Evolutionary conservation across 176 grass and related monocot species (phyloP), one percentile per base, ranked within the genome.

Genomic region (Lolium multiflorum): DNA sequence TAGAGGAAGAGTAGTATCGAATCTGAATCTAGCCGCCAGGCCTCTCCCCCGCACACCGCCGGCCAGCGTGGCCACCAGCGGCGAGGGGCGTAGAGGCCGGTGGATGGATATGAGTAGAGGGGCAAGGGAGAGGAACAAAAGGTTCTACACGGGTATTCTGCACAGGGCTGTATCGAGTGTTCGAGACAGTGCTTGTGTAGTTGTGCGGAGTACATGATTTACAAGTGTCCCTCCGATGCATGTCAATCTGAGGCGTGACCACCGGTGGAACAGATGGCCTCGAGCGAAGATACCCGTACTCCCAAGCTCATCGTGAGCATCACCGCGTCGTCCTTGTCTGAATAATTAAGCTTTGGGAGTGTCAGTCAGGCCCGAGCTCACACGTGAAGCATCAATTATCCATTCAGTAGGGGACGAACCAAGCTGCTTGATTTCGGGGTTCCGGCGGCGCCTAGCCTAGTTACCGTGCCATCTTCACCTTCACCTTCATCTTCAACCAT

Each of bases 351-450:
- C 20, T 15, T 70, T 47, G 62, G 70, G 22, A 64, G 46, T 24
- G 47, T 56, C 52, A 65, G 70, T 8, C 48, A 52, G 46, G 84
- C 16, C 60, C 79, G 37, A 74, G 65, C 55, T 69, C 59, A 8
- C 71, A 69, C 71, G 79, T 82, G 85, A 87, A 48, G 12, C 72
- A 47, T 49, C 71, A 68, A 68, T 44, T 16, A 31, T 86, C 74
- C 74, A 18, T n/a, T 46, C 64, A 61, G 31, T 11, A 76, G 72
- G 24, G 47, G 72, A 76, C 72, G 72, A 13, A 16, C 59, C 70
- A 21, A 57, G 71, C 70, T 15, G 10, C n/a, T 28, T 6, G 7
- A 12, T 1, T 1, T 11, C 50, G n/a, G 7, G 11, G 8, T 69
- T 18, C 74, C 48, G 73, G 24, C 71, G 46, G 21, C 38, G 9